phyloP scores from a whole-genome alignment of 495 filamentous ascomycete species.

The Pyrenula aspistea region DNA sequence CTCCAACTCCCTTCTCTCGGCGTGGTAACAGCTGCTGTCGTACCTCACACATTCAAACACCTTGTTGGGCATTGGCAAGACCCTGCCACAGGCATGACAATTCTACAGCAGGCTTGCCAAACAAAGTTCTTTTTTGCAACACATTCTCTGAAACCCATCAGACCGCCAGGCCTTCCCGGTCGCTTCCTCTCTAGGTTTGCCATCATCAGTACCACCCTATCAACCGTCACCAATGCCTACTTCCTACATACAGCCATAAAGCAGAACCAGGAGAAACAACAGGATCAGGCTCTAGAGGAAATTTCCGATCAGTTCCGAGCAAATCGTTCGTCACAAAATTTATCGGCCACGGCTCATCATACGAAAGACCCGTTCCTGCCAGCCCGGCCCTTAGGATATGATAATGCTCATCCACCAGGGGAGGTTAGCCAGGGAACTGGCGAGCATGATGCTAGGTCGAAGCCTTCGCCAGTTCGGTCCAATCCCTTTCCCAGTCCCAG shows the following conservation, averaged over 20 bases:
- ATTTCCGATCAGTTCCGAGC: background rate
- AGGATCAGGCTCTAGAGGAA: background rate
- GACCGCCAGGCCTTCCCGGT: background rate
- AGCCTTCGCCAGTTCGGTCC: no score
- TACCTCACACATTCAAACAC: background rate
- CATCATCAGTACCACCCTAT: background rate
- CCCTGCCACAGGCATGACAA: background rate
- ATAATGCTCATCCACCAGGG: background rate
- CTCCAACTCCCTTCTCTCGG: background rate
- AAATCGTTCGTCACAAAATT: background rate
- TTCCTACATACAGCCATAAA: background rate
- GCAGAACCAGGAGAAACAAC: no score
- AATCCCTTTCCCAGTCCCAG: no score
- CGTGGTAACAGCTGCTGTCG: background rate
- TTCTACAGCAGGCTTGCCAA: background rate
- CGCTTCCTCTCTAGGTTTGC: background rate
- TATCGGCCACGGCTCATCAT: background rate
- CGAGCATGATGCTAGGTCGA: no score
- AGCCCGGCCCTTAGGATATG: background rate
- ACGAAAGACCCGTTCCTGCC: background rate
- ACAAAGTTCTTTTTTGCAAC: background rate
- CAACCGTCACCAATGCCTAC: background rate
- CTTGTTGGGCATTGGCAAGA: background rate
- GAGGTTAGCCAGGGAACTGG: background rate
- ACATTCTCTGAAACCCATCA: background rate